Base-by-base conservation (phyloP, 768 basidiomycete genomes). In the Pulveroboletus sp. region DNA sequence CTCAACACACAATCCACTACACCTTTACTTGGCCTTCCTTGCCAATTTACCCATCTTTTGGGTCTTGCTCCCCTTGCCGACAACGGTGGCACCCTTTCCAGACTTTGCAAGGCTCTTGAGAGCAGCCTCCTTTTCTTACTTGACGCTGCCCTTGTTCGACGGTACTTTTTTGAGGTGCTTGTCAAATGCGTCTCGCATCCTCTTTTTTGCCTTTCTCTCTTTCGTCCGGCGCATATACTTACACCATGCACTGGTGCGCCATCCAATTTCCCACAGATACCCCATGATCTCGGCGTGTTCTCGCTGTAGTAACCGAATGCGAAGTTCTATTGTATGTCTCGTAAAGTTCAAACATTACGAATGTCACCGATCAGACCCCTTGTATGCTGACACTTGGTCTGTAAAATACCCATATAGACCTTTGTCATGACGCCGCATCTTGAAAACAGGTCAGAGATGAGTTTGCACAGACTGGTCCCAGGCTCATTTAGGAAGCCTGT, bases 231-330 rank as follows among this genome's bases (percentile, higher is more conserved):
- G n/a, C n/a, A n/a, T n/a, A n/a, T n/a, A n/a, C n/a, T n/a, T n/a
- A n/a, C n/a, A n/a, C n/a, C n/a, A n/a, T n/a, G n/a, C n/a, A n/a
- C n/a, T 31, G 80, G 65, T 0, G 84, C 69, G 43, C 82, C 92
- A 69, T 98, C 97, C 31, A 98, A 74, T 63, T 95, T 97, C 38
- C 78, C 73, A 49, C 85, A 90, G 31, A 99, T 85, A 38, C 77
- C 79, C 46, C 47, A 87, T 85, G 44, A 98, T 84, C 65, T 90
- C 94, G 13, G 85, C 82, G 65, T 97, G 95, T 65, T 97, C 91
- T 62, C 89, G 87, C 62, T 78, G 73, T 32, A 97, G 74, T 65
- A n/a, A n/a, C n/a, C n/a, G n/a, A n/a, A n/a, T n/a, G n/a, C n/a
- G n/a, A n/a, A n/a, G n/a, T n/a, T n/a, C n/a, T n/a, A n/a, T n/a